Evolutionary conservation across 352 stramenopile genomes (phyloP).

Genomic region (Pythium brachiatum): DNA sequence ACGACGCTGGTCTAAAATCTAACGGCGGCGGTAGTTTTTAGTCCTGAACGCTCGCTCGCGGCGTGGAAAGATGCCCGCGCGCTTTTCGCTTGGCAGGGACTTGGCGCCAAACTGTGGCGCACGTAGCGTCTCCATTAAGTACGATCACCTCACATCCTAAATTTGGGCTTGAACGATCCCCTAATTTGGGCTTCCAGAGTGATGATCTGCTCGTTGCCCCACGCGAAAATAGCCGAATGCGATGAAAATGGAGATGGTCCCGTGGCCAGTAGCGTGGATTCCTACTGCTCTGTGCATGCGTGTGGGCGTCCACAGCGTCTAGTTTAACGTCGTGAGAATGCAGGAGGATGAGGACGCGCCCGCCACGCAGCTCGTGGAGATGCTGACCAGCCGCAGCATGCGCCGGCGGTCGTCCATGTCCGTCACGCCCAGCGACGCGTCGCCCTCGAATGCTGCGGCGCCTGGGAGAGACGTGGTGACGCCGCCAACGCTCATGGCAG

Average conservation of each 20-base stretch:
- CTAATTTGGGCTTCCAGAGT: conserved; percentile 2
- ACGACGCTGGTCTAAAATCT: conserved; percentile 7
- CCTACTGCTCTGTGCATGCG: no score
- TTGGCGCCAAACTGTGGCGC: conserved; percentile 23
- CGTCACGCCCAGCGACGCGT: background rate
- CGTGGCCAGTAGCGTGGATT: background rate
- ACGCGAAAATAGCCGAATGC: background rate
- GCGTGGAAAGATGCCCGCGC: conserved; percentile 7
- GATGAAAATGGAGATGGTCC: conserved; percentile 4
- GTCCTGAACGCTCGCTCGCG: background rate
- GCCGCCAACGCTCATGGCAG: conserved; percentile 17
- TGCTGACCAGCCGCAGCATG: background rate
- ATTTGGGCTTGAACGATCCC: background rate
- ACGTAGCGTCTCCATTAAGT: conserved; percentile 9
- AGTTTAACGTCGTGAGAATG: background rate
- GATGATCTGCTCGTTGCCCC: conserved; percentile 16
- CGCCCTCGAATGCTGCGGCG: background rate
- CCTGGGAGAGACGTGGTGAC: background rate
- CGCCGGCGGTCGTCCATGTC: conserved; percentile 16
- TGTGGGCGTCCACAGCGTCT: background rate
- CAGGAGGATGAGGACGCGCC: background rate
- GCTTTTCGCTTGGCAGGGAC: conserved; percentile 9
- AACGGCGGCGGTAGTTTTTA: conserved; percentile 4
- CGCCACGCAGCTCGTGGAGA: background rate
- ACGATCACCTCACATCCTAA: background rate